Conservation (phyloP, 2,329 filamentous ascomycete genomes). For the Phaeomoniella chlamydospora region DNA sequence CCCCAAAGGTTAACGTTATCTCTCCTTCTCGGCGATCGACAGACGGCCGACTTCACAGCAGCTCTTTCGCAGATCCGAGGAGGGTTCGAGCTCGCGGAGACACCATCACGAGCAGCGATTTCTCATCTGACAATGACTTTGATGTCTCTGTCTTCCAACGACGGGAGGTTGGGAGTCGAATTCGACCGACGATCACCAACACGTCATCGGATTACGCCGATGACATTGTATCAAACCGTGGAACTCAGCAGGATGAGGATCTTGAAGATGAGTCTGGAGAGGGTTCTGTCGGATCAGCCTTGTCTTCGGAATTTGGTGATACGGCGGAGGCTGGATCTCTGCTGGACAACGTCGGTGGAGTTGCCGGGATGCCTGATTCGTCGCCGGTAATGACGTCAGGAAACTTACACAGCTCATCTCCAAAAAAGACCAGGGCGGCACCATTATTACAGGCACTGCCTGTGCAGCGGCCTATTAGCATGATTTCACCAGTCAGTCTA, state of each 20-base stretch:
- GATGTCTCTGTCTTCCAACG: slow-evolving; percentile 38
- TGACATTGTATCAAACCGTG: slow-evolving; percentile 15
- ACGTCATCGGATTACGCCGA: slow-evolving; percentile 7
- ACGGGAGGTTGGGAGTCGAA: slow-evolving; percentile 33
- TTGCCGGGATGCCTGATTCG: slow-evolving; percentile 27
- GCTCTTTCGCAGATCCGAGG: slow-evolving; percentile 42
- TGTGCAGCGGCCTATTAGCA: slow-evolving; percentile 46
- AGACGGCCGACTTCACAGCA: slow-evolving; percentile 32
- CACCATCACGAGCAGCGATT: slow-evolving; percentile 50
- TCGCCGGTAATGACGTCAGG: slow-evolving; percentile 30
- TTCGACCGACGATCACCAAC: slow-evolving; percentile 8
- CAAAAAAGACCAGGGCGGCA: slow-evolving; percentile 33
- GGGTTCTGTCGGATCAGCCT: slow-evolving; percentile 31
- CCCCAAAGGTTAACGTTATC: slow-evolving; percentile 35
- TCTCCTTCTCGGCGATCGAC: slow-evolving; percentile 38
- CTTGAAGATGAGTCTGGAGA: slow-evolving; percentile 33
- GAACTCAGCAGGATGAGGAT: slow-evolving; percentile 20
- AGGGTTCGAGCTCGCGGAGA: slow-evolving; percentile 40
- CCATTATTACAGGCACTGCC: slow-evolving; percentile 43
- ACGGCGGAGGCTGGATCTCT: slow-evolving; percentile 42
- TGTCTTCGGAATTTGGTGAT: slow-evolving; percentile 39
- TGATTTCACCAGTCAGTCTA: slow-evolving; percentile 40
- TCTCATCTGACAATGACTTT: slow-evolving; percentile 51
- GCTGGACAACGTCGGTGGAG: slow-evolving; percentile 33
- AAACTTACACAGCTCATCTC: slow-evolving; percentile 28